Base-by-base conservation (phyloP, 2,329 filamentous ascomycete species). In the Ophiostoma ips region DNA sequence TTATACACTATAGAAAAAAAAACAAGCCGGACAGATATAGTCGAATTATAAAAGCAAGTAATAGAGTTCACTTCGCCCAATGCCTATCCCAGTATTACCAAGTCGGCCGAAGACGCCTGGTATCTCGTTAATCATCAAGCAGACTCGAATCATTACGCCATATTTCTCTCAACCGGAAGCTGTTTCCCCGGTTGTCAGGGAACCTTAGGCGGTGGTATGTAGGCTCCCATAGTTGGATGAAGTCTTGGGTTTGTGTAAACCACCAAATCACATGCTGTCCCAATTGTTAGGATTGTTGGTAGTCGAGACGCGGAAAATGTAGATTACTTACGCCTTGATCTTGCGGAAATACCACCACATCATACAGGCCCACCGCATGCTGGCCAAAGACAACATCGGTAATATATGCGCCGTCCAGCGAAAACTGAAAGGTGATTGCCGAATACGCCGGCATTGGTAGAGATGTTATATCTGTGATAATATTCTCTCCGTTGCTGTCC, bases 331-430 rank as follows among this genome's bases (percentile, higher is more conserved):
- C 35, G 18, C 35, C 35, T 37, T 37, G 4, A 18, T 37, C 35
- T 16, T 37, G 35, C 2, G n/a, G 35, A 16, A 16, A 37, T 16
- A 37, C 12, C 10, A 37, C 35, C n/a, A 37, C 35, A 16, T 37
- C 35, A 16, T 9, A 37, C 7, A 16, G n/a, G n/a, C 35, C 50
- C 8, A 43, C 31, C 16, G 30, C 28, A 21, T 46, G 16, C 15
- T 10, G 19, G 15, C 50, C 50, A 21, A 52, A 31, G 50, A 52
- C 41, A 46, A 52, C 37, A 31, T 52, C 43, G 35, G 50, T 33
- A 21, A 52, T 43, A 28, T 52, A 47, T 13, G 30, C 16, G 21
- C 13, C 45, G 19, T 46, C 36, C 30, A 21, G 33, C 36, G 48
- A 10, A 30, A 52, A 37, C 18, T 33, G 43, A 47, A 52, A 50